phyloP scores from a whole-genome alignment of 305 asterid genomes.

The Fraxinus sp. region DNA sequence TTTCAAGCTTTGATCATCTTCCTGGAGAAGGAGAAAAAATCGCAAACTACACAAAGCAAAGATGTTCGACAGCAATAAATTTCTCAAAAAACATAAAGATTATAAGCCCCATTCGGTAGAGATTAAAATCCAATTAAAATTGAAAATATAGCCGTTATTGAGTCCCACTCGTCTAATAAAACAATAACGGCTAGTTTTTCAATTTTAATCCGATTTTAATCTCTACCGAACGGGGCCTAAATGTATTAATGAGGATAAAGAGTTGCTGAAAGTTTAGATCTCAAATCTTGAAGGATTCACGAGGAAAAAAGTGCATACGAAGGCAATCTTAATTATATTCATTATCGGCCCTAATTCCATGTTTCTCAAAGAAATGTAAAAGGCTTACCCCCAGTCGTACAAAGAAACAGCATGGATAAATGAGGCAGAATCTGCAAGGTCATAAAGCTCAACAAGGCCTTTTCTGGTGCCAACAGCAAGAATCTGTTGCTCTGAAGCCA shows the following conservation, averaged over 20 bases:
- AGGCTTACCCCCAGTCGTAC: conserved; percentile 95
- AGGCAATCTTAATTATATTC: conserved; percentile 13
- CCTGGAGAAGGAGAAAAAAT: not conserved
- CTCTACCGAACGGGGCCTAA: no score
- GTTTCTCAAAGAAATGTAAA: conserved; percentile 24
- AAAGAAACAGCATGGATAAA: conserved; percentile 80
- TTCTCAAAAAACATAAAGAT: not conserved
- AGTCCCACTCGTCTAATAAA: no score
- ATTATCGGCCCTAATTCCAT: conserved; percentile 21
- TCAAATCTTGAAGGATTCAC: conserved; percentile 19
- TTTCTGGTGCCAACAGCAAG: conserved; percentile 91
- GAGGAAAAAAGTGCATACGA: conserved; percentile 18
- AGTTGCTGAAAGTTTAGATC: conserved; percentile 18
- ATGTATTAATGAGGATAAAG: not conserved
- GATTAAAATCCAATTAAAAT: no score
- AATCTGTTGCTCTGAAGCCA: conserved; percentile 92
- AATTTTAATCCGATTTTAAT: no score
- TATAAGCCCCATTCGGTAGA: not conserved
- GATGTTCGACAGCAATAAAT: conserved; percentile 13
- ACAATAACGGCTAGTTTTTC: no score
- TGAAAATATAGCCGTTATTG: no score
- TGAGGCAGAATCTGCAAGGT: conserved; percentile 73
- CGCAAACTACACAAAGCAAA: conserved; percentile 12
- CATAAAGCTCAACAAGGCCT: conserved; percentile 85
- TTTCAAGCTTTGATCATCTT: not conserved